Base-by-base conservation (phyloP, 202 grass and related monocot genomes). In the Musa balbisiana region DNA sequence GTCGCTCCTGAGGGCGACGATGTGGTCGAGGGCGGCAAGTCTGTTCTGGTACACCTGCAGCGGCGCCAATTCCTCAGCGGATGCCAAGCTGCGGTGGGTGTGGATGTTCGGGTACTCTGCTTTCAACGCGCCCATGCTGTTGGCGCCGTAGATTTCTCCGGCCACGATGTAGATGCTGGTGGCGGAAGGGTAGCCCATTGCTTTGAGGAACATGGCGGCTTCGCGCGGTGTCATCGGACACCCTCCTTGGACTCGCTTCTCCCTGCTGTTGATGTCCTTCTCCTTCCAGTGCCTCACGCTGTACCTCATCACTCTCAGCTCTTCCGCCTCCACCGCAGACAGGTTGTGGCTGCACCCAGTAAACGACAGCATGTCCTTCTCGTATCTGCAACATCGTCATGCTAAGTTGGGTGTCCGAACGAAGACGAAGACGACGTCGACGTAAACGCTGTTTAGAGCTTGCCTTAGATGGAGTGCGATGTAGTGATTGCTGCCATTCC, bases 331-430 rank as follows among this genome's bases (percentile, higher is more conserved):
- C 0, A 79, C 16, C 62, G 53, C 22, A 19, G 87, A 87, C 67
- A 96, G 74, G 78, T 85, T 89, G 67, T 96, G 88, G 51, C 81
- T 85, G 79, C 92, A 96, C 11, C 92, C 92, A 0, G 92, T 92
- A 73, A 91, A 96, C 19, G 92, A 69, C 16, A 96, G 73, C 92
- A 96, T 96, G 78, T 96, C 92, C 78, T 96, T 92, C 73, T 96
- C 92, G 1, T 96, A 96, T 70, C 92, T 96, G 80, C 11, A 74
- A 76, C 5, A 50, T 13, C 3, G 15, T 9, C 11, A 24, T 25
- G 3, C 10, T 53, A 21, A 10, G 13, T 10, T 1, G 52, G 14
- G 12, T 1, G 8, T 21, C 6, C 21, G 43, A 5, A 21, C 11
- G 12, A 2, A 53, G 25, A 25, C 25, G 25, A 25, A 25, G 12